These are phyloP conservation scores for Corymbia maculata DNA, from an alignment of 345 rosid genomes.

Conservation along the genomic window DNA sequence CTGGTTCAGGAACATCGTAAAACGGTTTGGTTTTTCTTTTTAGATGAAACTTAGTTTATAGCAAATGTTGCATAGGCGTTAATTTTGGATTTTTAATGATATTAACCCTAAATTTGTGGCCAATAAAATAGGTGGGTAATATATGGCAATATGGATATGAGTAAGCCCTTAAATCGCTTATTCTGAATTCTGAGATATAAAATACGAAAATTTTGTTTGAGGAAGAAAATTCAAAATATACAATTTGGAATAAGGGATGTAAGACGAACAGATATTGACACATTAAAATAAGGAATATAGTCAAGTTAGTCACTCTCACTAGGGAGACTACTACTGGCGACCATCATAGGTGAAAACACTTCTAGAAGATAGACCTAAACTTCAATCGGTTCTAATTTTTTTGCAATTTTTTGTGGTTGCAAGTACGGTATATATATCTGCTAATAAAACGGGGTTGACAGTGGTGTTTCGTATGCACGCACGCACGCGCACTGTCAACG, in stretches of 20 bases:
- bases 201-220: too few species aligned
- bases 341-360: too few species aligned
- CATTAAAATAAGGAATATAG: too few species aligned
- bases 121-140: neutral
- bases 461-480: neutral
- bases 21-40: neutral
- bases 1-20: fast-evolving
- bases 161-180: too few species aligned
- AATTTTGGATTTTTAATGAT: neutral
- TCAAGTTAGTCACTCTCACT: too few species aligned
- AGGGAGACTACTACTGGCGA: too few species aligned
- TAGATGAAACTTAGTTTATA: neutral
- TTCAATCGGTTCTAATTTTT: too few species aligned
- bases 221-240: too few species aligned
- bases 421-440: neutral
- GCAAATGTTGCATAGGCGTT: neutral
- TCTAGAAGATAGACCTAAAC: too few species aligned
- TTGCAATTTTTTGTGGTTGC: neutral
- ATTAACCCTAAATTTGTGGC: neutral
- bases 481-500: neutral
- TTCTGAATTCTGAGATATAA: too few species aligned
- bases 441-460: neutral
- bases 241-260: too few species aligned
- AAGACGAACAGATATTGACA: too few species aligned
- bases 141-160: neutral